Base-by-base conservation (phyloP, 2,329 filamentous ascomycete genomes). In the Curvularia hawaiiensis region DNA sequence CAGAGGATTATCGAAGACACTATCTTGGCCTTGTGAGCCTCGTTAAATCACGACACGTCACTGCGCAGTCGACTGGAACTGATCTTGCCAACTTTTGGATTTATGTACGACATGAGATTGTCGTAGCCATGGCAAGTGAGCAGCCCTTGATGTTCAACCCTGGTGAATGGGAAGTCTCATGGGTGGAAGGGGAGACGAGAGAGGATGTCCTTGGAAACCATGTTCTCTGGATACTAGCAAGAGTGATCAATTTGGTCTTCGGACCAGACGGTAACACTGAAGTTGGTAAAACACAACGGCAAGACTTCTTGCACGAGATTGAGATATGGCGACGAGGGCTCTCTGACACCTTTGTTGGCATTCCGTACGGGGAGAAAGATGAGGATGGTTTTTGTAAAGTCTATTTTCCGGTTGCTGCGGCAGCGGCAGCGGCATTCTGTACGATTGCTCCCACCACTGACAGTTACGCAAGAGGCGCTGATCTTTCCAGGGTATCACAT, bases 71-170 rank as follows among this genome's bases (percentile, higher is more conserved):
- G 10, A 60, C 48, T 1, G 72, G 71, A 1, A 69, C 67, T 10
- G 69, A 73, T 46, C 59, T 63, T 14, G 74, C 73, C 7, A 75
- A 72, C 18, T 76, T 75, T 54, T 76, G 73, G 72, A 69, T 76
- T 26, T 74, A 75, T 46, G 59, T 69, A 9, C 54, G 71, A 11
- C 72, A 75, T 49, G 71, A 75, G 50, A 71, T 75, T 43, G 66
- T 64, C 3, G 64, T 75, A 3, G 71, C 74, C 2, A 56, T 75
- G 50, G 57, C 67, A 7, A 73, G 60, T 26, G 72, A 73, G 41
- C 61, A 63, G 41, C 70, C 71, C 3, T 57, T 74, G 22, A 51
- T 73, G 8, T 54, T 73, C 3, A 56, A 68, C 49, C 72, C 73
- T 12, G 57, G 59, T 11, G 71, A 74, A 14, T 76, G 74, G 73